These are phyloP conservation scores for Trichosporon sp. DNA, from an alignment of 1,284 basidiomycete species.

Conservation along the genomic window DNA sequence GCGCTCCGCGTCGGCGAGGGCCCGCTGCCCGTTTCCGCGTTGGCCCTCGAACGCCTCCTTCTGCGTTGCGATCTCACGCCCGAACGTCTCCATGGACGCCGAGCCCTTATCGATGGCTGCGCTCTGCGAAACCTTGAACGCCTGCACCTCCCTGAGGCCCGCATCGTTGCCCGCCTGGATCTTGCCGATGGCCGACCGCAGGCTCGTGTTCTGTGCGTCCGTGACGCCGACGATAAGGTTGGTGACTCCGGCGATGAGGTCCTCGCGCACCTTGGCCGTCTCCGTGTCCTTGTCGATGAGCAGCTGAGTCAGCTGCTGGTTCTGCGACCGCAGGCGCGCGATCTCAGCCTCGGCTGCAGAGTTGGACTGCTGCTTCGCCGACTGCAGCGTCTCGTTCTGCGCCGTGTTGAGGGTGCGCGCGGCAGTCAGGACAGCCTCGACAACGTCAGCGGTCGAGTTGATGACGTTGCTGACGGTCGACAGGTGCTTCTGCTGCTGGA, in stretches of 20 bases:
- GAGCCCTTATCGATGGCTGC: slow-evolving; percentile 11
- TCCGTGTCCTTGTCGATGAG: slow-evolving; percentile 64
- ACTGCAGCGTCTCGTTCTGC: slow-evolving; percentile 56
- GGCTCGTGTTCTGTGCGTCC: slow-evolving; percentile 62
- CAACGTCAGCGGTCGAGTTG: slow-evolving; percentile 48
- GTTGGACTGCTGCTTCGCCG: slow-evolving; percentile 56
- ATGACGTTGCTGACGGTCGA: slow-evolving; percentile 44
- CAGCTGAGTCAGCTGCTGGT: slow-evolving; percentile 60
- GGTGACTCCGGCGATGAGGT: slow-evolving; percentile 67
- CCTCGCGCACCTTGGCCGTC: slow-evolving; percentile 63
- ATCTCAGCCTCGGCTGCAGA: slow-evolving; percentile 61
- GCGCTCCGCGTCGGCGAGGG: slow-evolving; percentile 26
- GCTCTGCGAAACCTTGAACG: slow-evolving; percentile 3
- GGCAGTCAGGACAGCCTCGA: slow-evolving; percentile 61
- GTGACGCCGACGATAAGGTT: slow-evolving; percentile 66
- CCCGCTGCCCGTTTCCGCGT: slow-evolving; percentile 15
- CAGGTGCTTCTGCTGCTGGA: slow-evolving; percentile 44
- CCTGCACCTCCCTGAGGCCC: slow-evolving; percentile 33
- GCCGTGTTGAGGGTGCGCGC: slow-evolving; percentile 58
- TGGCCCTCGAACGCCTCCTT: slow-evolving; percentile 9
- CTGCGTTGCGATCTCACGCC: background rate
- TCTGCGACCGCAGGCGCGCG: slow-evolving; percentile 64
- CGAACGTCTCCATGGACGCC: background rate
- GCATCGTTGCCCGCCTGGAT: slow-evolving; percentile 59
- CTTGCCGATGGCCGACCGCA: slow-evolving; percentile 59